phyloP scores from a whole-genome alignment of 169 alveolate genomes.

The Cryptosporidium sp. region DNA sequence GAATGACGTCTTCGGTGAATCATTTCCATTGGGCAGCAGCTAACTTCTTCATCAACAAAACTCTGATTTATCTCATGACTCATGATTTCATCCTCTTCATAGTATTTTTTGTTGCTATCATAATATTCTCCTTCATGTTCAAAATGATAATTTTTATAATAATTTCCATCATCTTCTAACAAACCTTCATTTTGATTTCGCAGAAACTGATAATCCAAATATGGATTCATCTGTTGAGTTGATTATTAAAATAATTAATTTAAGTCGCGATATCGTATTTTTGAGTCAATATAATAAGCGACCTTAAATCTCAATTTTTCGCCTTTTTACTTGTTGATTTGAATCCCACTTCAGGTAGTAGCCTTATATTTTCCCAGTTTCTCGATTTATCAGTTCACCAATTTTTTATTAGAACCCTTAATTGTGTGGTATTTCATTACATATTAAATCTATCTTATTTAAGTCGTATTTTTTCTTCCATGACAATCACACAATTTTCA shows the following conservation, averaged over 20 bases:
- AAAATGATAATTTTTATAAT: not conserved
- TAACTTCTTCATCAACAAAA: slow-evolving; percentile 15
- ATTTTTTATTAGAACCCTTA: not conserved
- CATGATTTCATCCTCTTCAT: not conserved
- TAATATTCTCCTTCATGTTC: slow-evolving; percentile 12
- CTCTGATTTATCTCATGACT: not conserved
- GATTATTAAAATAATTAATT: not conserved
- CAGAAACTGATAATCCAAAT: slow-evolving; percentile 15
- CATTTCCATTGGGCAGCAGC: slow-evolving; percentile 69
- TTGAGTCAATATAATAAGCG: not conserved
- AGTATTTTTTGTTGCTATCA: not conserved
- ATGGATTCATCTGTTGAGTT: slow-evolving; percentile 14
- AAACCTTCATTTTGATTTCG: not conserved
- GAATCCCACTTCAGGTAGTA: not conserved
- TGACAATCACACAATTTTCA: slow-evolving; percentile 2
- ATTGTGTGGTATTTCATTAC: not conserved
- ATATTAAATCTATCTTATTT: slow-evolving; percentile 3
- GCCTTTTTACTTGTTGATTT: not conserved
- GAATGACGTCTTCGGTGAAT: slow-evolving; percentile 40
- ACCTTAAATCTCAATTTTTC: not conserved
- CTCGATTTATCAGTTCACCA: not conserved
- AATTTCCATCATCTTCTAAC: not conserved
- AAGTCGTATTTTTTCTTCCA: not conserved
- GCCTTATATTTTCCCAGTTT: not conserved
- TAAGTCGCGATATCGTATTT: not conserved